These are phyloP conservation scores for Pseudoperonospora humuli DNA, from an alignment of 352 stramenopile genomes.

Conservation along the genomic window DNA sequence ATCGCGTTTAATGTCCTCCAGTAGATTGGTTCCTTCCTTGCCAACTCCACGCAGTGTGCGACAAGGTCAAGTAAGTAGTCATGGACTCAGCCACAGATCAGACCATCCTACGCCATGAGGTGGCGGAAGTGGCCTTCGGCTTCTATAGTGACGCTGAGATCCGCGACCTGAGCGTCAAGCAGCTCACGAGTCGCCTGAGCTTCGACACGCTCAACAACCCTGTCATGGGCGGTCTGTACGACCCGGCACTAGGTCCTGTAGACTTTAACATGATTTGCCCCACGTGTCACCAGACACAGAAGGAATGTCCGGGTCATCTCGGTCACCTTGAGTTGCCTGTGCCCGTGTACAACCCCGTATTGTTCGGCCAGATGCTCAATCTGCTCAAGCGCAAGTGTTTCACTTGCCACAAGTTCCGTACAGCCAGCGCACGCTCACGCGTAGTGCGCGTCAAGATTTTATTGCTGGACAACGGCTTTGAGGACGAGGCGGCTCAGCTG, in stretches of 20 bases:
- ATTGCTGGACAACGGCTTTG: slow-evolving; percentile 85
- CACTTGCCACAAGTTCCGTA: slow-evolving; percentile 95
- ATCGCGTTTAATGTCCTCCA: slow-evolving; percentile 22
- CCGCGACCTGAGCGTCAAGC: slow-evolving; percentile 92
- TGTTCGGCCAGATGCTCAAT: slow-evolving; percentile 93
- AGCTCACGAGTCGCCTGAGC: slow-evolving; percentile 92
- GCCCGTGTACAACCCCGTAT: slow-evolving; percentile 96
- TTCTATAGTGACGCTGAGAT: slow-evolving; percentile 99
- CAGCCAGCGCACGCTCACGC: slow-evolving; percentile 62
- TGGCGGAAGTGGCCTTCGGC: slow-evolving; percentile 88
- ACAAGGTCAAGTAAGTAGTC: slow-evolving; percentile 1
- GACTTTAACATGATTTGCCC: slow-evolving; percentile 88
- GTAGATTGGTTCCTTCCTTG: slow-evolving; percentile 19
- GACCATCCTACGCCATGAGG: slow-evolving; percentile 87
- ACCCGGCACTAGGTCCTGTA: slow-evolving; percentile 91
- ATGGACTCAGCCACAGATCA: slow-evolving; percentile 87
- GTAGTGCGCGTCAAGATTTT: slow-evolving; percentile 88
- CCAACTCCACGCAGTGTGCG: slow-evolving; percentile 12
- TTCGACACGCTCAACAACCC: slow-evolving; percentile 94
- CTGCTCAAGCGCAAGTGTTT: slow-evolving; percentile 98
- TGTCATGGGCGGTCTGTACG: slow-evolving; percentile 94
- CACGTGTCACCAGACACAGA: slow-evolving; percentile 94
- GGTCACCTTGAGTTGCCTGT: slow-evolving; percentile 98
- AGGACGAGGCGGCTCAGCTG: slow-evolving; percentile 69
- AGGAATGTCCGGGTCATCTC: slow-evolving; percentile 96